Evolutionary conservation across 2,329 filamentous ascomycete species (phyloP), one percentile per base, ranked within the genome.

Genomic region (Ascochyta clinopodiicola): DNA sequence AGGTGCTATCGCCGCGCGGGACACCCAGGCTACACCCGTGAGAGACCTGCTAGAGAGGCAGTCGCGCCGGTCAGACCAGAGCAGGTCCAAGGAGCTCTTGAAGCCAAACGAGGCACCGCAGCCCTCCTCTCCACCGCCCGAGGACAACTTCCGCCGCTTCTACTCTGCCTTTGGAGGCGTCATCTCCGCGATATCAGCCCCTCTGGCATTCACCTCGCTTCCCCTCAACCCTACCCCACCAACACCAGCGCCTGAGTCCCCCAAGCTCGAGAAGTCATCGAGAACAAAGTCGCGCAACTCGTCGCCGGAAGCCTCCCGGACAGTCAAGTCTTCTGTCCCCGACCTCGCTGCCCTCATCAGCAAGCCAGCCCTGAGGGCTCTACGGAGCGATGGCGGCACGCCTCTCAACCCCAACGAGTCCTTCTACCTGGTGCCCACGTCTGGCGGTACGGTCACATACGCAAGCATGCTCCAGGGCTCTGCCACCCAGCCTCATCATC

Each of bases 391-490:
- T 52, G 74, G 88, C 42, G 60, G 62, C 21, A 83, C 87, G 25
- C 82, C 83, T 15, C 72, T 77, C 55, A 62, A 64, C n/a, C 66
- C 66, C 8, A 74, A 74, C 36, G 74, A 77, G 56, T 74, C 70
- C 52, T 99, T 99, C 78, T 98, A 97, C 73, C 90, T 98, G 1
- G 95, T 99, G 1, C 95, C 94, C 4, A 90, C 91, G 0, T 92
- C 90, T 17, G 94, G 95, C 5, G 92, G 94, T 61, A 97, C 92
- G 2, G 89, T 93, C 57, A 95, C 92, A 0, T 99, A 98, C 70
- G 93, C 95, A 39, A 92, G 90, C 59, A 97, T 99, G 47, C 80
- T 96, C 19, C 64, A 74, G 56, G 58, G 75, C 68, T 68, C 66
- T 36, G 68, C 65, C 54, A 59, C 63, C 48, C 62, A 36, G 53